phyloP scores from a whole-genome alignment of 257 asterid genomes.

The Primulina eburnea region DNA sequence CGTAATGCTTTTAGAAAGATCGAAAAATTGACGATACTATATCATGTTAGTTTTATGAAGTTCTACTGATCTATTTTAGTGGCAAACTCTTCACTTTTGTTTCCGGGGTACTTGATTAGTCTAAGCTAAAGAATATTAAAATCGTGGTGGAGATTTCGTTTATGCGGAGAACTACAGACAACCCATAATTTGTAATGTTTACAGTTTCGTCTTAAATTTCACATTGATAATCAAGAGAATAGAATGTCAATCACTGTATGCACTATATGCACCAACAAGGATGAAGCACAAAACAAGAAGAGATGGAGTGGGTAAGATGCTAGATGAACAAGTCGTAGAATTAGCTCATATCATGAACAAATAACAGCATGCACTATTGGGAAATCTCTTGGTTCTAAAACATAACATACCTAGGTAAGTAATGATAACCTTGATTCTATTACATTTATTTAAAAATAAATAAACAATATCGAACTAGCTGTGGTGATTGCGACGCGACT shows the following conservation, averaged over 20 bases:
- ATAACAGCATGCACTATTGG: not conserved
- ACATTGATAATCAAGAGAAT: not conserved
- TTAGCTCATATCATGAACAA: not conserved
- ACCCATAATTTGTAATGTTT: not conserved
- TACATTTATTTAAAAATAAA: too few species aligned
- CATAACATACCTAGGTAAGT: too few species aligned
- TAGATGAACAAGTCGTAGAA: not conserved
- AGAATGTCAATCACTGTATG: not conserved
- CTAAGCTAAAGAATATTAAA: not conserved
- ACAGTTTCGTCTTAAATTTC: not conserved
- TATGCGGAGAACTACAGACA: not conserved
- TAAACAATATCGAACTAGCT: not conserved
- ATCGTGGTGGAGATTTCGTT: not conserved
- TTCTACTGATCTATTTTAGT: not conserved
- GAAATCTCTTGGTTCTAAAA: not conserved
- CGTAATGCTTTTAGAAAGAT: not conserved
- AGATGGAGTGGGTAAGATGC: not conserved
- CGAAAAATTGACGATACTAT: too few species aligned
- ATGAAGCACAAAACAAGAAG: not conserved
- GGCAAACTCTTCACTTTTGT: not conserved
- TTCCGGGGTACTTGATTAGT: too few species aligned
- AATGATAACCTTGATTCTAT: not conserved
- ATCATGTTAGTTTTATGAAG: not conserved
- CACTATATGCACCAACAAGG: not conserved
- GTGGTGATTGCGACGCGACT: not conserved